These are phyloP conservation scores for Tympanopsis confertula DNA, from an alignment of 2,329 filamentous ascomycete species.

Conservation along the genomic window DNA sequence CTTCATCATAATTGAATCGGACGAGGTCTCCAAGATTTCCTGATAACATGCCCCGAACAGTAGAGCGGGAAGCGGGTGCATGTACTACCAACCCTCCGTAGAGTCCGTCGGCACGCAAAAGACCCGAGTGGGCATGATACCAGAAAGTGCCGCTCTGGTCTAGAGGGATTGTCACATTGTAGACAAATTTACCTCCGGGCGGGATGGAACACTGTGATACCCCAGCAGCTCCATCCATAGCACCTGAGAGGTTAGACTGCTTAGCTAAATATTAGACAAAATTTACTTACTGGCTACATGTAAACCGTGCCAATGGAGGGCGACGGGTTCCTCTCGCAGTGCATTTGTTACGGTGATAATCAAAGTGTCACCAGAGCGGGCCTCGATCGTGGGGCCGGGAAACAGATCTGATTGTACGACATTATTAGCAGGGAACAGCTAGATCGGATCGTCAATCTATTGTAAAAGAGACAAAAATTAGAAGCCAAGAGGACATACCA, in stretches of 20 bases:
- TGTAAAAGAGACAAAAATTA: neutral
- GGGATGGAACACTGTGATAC: slow-evolving; percentile 59
- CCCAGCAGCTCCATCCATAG: slow-evolving; percentile 58
- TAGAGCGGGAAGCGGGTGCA: slow-evolving; percentile 14
- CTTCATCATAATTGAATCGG: slow-evolving; percentile 18
- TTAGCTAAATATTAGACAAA: too few relatives aligned
- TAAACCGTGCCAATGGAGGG: slow-evolving; percentile 34
- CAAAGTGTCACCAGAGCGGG: slow-evolving; percentile 29
- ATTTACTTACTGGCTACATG: slow-evolving; percentile 20
- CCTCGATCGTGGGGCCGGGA: slow-evolving; percentile 35
- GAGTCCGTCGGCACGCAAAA: slow-evolving; percentile 29
- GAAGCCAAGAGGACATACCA: slow-evolving; percentile 13
- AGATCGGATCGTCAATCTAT: neutral
- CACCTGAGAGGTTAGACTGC: slow-evolving; percentile 9
- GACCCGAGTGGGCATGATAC: slow-evolving; percentile 50
- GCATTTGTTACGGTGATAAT: slow-evolving; percentile 28
- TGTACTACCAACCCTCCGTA: slow-evolving; percentile 35
- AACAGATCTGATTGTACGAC: slow-evolving; percentile 19
- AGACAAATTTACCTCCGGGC: slow-evolving; percentile 53
- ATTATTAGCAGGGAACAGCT: neutral
- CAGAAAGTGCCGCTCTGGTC: slow-evolving; percentile 57
- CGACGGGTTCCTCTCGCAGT: slow-evolving; percentile 21
- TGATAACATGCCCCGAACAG: slow-evolving; percentile 7
- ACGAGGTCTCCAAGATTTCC: neutral
- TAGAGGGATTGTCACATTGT: slow-evolving; percentile 50